Base-by-base conservation (phyloP, 352 stramenopile species). In the Elongisporangium anandrum region DNA sequence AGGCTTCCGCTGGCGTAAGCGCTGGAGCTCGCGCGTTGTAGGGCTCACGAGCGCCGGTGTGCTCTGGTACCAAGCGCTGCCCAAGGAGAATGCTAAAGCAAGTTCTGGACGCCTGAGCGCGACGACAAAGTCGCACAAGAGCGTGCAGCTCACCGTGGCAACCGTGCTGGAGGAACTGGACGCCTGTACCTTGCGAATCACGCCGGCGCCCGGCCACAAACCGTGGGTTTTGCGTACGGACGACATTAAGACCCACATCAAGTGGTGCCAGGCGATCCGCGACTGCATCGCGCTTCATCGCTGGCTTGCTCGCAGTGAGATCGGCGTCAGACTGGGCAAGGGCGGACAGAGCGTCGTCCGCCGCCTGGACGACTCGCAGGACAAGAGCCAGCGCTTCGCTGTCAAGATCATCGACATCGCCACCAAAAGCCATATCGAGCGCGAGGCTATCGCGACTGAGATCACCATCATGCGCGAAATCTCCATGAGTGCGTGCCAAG, bases 391-490 rank as follows among this genome's bases (percentile, higher is more conserved):
- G 38, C 24, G 24, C 24, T 93, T 75, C n/a, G 81, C 83, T 3
- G 79, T 93, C 56, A 93, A 93, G 68, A 81, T 88, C 55, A 59
- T 93, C 29, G 81, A 93, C 53, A 76, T 87, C 22, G 75, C 77
- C 58, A 89, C 24, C 24, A 34, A 34, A 7, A 34, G 88, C 63
- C 90, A 90, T 65, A 78, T 75, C 54, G 78, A 91, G 65, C 75
- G 81, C 23, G 80, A 73, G 23, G 80, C 82, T n/a, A 73, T 87
- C 21, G 79, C 90, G 23, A 69, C 75, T 8, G 83, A 91, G 56
- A 76, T 93, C 23, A 79, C 91, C 65, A 91, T 93, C 59, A 50
- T 93, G 59, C 81, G 81, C 64, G 85, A 77, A 63, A 89, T 91
- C 68, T 89, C 80, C 9, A 91, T 87, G 64, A 77, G 81, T 52